Conservation (phyloP, 176 grass and related monocot species). For the Lolium rigidum region DNA sequence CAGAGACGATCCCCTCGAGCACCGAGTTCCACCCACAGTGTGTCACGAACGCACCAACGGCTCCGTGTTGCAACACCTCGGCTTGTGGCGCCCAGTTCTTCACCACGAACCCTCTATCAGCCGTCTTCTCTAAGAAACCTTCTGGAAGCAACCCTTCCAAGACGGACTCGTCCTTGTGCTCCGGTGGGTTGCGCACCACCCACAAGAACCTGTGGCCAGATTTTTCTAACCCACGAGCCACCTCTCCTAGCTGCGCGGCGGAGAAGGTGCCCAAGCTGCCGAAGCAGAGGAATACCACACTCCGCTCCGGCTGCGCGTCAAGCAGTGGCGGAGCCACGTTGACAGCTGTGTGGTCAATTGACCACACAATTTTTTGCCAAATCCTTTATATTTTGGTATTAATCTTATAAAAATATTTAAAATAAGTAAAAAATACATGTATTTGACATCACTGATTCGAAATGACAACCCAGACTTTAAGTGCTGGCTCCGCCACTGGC, state of each 20-base stretch:
- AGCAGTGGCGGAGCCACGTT: too few relatives aligned
- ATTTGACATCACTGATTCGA: too few relatives aligned
- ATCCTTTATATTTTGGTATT: too few relatives aligned
- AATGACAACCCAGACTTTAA: too few relatives aligned
- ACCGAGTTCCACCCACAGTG: constrained; percentile 44
- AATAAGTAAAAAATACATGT: too few relatives aligned
- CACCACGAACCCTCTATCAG: too few relatives aligned
- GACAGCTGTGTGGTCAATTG: too few relatives aligned
- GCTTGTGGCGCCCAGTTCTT: not conserved
- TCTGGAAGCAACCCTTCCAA: not conserved
- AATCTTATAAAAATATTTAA: too few relatives aligned
- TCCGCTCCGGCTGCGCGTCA: constrained; percentile 42
- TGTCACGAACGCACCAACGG: constrained; percentile 28
- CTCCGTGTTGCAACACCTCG: not conserved
- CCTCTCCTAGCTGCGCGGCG: not conserved
- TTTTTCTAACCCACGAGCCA: constrained; percentile 14
- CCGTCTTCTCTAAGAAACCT: constrained; percentile 43
- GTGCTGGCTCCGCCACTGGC: too few relatives aligned
- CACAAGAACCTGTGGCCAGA: constrained; percentile 51
- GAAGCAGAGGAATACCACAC: constrained; percentile 61
- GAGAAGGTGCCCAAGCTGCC: constrained; percentile 24
- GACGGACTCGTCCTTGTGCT: not conserved
- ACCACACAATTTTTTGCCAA: too few relatives aligned
- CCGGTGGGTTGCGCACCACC: constrained; percentile 34
- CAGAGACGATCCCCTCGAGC: constrained; percentile 40